Base-by-base conservation (phyloP, 208 protist genomes). In the Acanthamoeba healyi region DNA sequence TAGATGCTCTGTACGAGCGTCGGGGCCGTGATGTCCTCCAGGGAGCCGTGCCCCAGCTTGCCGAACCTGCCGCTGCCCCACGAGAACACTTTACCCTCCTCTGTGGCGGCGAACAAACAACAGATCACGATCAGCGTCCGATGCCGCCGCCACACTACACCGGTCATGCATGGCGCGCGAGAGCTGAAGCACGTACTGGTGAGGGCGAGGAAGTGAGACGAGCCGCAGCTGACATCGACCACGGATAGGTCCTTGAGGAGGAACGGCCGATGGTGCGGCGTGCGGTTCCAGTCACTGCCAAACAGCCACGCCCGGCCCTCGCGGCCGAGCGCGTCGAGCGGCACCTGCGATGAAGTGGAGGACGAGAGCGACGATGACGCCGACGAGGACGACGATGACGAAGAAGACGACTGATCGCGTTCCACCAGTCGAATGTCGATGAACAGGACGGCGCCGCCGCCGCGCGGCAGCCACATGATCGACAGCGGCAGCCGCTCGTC, bases 271-370 rank as follows among this genome's bases (percentile, higher is more conserved):
- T 63, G 36, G 29, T 54, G 51, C 9, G 26, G 15, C n/a, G 79
- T 63, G 32, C 46, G 46, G 46, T 87, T 87, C 79, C 79, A 87
- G 40, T 61, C 51, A 29, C 79, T 40, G 22, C 79, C 79, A 36
- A 87, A 87, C 79, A 87, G 19, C 79, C 79, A 87, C 9, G 51
- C 79, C 22, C 79, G 42, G 12, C 79, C 79, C 51, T 87, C 51
- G 32, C 79, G 42, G 4, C 51, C 51, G 7, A 36, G 29, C 51
- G 40, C 42, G 72, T 14, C 42, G 7, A 15, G 15, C 19, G 34
- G n/a, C n/a, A 15, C 10, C 9, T 22, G 15, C 29, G 58, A 67
- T 4, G n/a, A 34, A 5, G 29, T 19, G 26, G 58, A 67, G 24
- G 34, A 7, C 6, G 24, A 44, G 12, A 22, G 19, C 19, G 58